These are phyloP conservation scores for Lumnitzera littorea DNA, from an alignment of 345 rosid species.

Conservation along the genomic window DNA sequence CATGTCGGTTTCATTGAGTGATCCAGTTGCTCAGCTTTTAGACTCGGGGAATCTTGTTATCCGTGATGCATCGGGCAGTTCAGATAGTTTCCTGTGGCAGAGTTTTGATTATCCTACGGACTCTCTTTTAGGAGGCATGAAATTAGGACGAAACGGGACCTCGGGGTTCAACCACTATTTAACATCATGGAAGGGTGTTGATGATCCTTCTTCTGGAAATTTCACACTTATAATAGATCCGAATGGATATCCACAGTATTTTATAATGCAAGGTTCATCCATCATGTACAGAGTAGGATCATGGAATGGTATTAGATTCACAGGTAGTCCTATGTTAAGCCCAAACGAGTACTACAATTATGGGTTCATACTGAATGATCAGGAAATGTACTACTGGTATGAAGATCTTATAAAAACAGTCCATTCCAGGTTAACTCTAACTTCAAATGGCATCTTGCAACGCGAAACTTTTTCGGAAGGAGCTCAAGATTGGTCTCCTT, in stretches of 20 bases:
- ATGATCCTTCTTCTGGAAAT: slow-evolving; percentile 33
- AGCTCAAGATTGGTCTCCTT: not conserved
- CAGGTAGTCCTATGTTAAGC: not conserved
- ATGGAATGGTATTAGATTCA: slow-evolving; percentile 24
- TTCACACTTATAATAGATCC: slow-evolving; percentile 8
- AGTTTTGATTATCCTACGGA: slow-evolving; percentile 10
- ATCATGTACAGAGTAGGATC: slow-evolving; percentile 21
- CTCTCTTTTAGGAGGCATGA: slow-evolving; percentile 15
- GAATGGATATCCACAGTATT: slow-evolving; percentile 20
- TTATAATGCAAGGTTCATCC: slow-evolving; percentile 11
- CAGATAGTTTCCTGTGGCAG: slow-evolving; percentile 3
- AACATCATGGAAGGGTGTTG: slow-evolving; percentile 30
- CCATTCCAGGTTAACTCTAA: not conserved
- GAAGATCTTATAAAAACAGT: not conserved
- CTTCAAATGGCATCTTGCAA: not conserved
- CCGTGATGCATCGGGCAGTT: not conserved
- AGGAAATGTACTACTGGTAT: slow-evolving; percentile 1
- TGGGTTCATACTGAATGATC: not conserved
- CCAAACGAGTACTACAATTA: not conserved
- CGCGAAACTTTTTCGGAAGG: not conserved
- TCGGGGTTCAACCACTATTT: slow-evolving; percentile 7
- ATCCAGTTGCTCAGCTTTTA: slow-evolving; percentile 14
- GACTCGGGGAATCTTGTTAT: slow-evolving; percentile 21
- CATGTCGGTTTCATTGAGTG: not conserved
- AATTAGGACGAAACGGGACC: slow-evolving; percentile 7